Evolutionary conservation across 345 rosid genomes (phyloP).

Genomic region (Linum trigynum): DNA sequence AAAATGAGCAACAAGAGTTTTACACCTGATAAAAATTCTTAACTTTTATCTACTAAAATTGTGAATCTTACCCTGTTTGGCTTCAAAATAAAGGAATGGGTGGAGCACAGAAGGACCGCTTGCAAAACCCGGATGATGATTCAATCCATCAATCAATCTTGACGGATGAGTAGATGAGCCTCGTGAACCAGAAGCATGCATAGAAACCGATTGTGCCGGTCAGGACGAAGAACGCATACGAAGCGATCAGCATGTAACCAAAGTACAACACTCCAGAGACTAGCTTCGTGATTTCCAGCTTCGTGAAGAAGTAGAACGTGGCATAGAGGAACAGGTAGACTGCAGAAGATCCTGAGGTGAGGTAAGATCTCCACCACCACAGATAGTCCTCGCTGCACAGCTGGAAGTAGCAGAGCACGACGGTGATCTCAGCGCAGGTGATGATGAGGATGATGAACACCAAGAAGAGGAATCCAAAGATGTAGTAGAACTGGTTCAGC

Average conservation of each 20-base stretch:
- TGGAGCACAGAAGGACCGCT: neutral
- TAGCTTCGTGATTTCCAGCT: constrained; percentile 66
- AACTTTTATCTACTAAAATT: neutral
- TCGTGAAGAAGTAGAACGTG: constrained; percentile 73
- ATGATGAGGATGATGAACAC: constrained; percentile 59
- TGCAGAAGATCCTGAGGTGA: constrained; percentile 73
- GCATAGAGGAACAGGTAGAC: constrained; percentile 65
- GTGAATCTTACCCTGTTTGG: neutral
- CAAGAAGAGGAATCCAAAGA: constrained; percentile 73
- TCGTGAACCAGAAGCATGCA: constrained; percentile 8
- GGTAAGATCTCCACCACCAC: constrained; percentile 94
- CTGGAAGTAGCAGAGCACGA: constrained; percentile 81
- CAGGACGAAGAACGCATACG: constrained; percentile 4
- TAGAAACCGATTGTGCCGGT: constrained; percentile 4
- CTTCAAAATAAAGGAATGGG: neutral
- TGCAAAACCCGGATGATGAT: neutral
- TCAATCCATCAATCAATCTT: neutral
- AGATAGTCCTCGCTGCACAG: constrained; percentile 74
- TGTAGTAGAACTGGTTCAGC: constrained; percentile 86
- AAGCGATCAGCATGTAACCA: constrained; percentile 31
- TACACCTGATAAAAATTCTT: neutral
- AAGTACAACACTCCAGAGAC: constrained; percentile 60
- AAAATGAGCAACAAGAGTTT: neutral
- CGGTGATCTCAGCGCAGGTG: constrained; percentile 64
- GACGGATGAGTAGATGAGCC: constrained; percentile 4